These are phyloP conservation scores for Ephemerocybe angulata DNA, from an alignment of 768 basidiomycete genomes.

Conservation along the genomic window DNA sequence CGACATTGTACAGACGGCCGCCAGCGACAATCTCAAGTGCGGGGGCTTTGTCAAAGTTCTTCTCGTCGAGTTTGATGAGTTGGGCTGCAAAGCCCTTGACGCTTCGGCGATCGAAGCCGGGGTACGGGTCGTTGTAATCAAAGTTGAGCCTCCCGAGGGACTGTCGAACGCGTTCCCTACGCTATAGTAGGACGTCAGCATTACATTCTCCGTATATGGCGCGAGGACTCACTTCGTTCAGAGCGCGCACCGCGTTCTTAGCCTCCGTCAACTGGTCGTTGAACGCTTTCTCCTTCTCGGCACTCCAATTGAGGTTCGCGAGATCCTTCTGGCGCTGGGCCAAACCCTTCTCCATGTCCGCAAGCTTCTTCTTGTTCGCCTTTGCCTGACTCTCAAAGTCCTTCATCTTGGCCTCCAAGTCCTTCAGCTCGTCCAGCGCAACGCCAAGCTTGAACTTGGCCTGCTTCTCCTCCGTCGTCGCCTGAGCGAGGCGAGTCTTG, in stretches of 20 bases:
- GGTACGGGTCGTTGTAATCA: conserved; percentile 71
- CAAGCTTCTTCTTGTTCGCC: conserved; percentile 68
- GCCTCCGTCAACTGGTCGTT: conserved; percentile 50
- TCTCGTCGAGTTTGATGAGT: conserved; percentile 71
- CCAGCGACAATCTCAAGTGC: conserved; percentile 94
- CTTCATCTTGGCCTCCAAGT: conserved; percentile 76
- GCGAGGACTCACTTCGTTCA: conserved; percentile 55
- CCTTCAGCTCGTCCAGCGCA: conserved; percentile 73
- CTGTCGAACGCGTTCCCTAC: conserved; percentile 64
- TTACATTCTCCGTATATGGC: background rate
- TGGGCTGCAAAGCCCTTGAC: conserved; percentile 92
- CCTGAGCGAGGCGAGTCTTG: conserved; percentile 68
- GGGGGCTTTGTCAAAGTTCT: conserved; percentile 75
- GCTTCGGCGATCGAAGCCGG: conserved; percentile 76
- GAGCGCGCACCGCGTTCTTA: conserved; percentile 47
- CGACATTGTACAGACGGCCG: conserved; percentile 86
- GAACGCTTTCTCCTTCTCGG: conserved; percentile 62
- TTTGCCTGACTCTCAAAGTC: conserved; percentile 81
- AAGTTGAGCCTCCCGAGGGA: conserved; percentile 75
- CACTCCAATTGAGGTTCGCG: conserved; percentile 68
- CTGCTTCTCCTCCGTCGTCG: conserved; percentile 82
- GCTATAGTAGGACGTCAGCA: conserved; percentile 34
- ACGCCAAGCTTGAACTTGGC: conserved; percentile 70
- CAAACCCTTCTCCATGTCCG: conserved; percentile 53
- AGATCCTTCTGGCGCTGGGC: conserved; percentile 52